These are phyloP conservation scores for Globisporangium irregulare DNA, from an alignment of 352 stramenopile genomes.

Conservation along the genomic window DNA sequence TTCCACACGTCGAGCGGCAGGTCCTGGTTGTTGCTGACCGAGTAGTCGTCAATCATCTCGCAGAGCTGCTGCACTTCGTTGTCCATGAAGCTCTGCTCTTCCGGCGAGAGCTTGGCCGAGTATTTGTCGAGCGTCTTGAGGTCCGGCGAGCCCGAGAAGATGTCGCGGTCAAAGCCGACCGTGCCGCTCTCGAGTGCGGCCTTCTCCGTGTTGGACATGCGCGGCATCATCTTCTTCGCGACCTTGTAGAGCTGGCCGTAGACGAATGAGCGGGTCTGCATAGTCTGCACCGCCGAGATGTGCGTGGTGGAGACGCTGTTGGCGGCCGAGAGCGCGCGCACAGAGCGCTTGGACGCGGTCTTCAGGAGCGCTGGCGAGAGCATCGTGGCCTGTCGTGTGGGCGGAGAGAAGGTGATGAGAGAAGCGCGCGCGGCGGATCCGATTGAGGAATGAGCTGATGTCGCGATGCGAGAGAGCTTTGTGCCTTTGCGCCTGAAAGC, in stretches of 20 bases:
- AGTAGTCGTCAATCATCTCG: constrained; percentile 95
- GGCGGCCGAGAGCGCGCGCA: constrained; percentile 14
- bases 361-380: constrained; percentile 39
- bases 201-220: constrained; percentile 95
- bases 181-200: constrained; percentile 94
- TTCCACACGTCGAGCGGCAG: constrained; percentile 92
- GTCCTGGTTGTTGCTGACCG: constrained; percentile 90
- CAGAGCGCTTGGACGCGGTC: constrained; percentile 37
- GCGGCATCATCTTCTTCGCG: constrained; percentile 94
- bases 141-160: constrained; percentile 93
- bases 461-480: background rate
- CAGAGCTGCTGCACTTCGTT: constrained; percentile 95
- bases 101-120: constrained; percentile 87
- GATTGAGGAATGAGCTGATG: constrained; percentile 13
- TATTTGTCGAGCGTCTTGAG: constrained; percentile 94
- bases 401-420: background rate
- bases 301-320: background rate
- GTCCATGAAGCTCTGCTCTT: constrained; percentile 96
- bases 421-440: constrained; percentile 2
- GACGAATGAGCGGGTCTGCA: constrained; percentile 72
- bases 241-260: constrained; percentile 92
- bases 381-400: constrained; percentile 15
- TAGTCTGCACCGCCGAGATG: constrained; percentile 42
- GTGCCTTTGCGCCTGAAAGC: background rate
- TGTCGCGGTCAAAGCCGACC: constrained; percentile 97